Percentiles rank a stretch among this genome's conserved stretches.
These are phyloP conservation scores for Paxillus ammoniavirescens DNA, from an alignment of 768 basidiomycete species.

Conservation along the genomic window DNA sequence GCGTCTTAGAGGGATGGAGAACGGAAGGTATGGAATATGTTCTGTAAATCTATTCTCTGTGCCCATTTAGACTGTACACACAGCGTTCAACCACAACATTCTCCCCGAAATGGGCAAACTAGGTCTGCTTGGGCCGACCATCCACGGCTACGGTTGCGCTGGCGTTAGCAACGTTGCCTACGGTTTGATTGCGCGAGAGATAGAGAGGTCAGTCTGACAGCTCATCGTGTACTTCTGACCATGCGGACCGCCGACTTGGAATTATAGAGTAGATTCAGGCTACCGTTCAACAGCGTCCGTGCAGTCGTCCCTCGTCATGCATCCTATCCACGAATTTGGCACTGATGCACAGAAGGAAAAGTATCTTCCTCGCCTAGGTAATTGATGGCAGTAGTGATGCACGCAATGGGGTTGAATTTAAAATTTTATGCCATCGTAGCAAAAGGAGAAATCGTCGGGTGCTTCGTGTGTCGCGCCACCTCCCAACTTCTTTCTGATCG, in stretches of 20 bases:
- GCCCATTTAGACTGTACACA: not conserved
- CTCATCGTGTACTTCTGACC: not conserved
- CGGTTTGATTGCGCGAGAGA: conserved; percentile 89
- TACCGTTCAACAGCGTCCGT: conserved; percentile 95
- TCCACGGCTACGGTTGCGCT: conserved; percentile 91
- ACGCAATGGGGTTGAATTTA: conserved; percentile 3
- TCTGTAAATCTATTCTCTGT: not conserved
- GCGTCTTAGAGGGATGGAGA: conserved; percentile 85
- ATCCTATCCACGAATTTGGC: conserved; percentile 88
- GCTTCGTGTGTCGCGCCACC: conserved; percentile 65
- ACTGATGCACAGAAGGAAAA: conserved; percentile 87
- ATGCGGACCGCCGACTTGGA: not conserved
- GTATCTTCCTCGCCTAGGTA: conserved; percentile 82
- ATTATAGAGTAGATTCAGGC: conserved; percentile 84
- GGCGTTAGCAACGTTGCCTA: conserved; percentile 91
- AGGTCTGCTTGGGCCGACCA: conserved; percentile 89
- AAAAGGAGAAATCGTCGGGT: conserved; percentile 83
- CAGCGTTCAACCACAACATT: conserved; percentile 76
- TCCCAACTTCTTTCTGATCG: not conserved
- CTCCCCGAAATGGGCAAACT: conserved; percentile 91
- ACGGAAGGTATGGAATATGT: conserved; percentile 63
- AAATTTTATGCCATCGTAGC: conserved; percentile 40
- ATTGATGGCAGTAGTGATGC: conserved; percentile 9
- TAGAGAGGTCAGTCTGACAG: conserved; percentile 64
- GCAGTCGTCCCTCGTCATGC: conserved; percentile 96